Conservation (phyloP, 176 grass and related monocot species). For the Otatea glauca region DNA sequence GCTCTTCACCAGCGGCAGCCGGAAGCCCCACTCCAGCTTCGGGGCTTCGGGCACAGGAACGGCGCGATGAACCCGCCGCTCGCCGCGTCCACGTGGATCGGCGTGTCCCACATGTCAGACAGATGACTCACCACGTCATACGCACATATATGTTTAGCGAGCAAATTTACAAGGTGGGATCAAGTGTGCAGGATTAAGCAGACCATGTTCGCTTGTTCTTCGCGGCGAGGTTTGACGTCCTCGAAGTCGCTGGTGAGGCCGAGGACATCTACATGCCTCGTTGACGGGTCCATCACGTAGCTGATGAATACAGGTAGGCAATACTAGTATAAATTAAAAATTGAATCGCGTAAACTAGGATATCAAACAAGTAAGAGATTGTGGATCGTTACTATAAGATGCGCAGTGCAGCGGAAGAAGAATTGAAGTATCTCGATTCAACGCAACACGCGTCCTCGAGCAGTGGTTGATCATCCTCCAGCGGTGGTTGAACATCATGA, state of each 20-base stretch:
- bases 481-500: too few relatives aligned
- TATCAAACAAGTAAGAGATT: too few relatives aligned
- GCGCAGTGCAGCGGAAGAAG: too few relatives aligned
- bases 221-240: conserved; percentile 63
- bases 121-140: background rate
- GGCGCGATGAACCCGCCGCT: conserved; percentile 93
- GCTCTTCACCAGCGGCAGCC: conserved; percentile 83
- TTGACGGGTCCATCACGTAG: conserved; percentile 69
- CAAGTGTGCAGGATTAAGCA: background rate
- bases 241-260: conserved; percentile 91
- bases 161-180: background rate
- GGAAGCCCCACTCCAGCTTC: conserved; percentile 82
- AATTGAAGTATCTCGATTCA: too few relatives aligned
- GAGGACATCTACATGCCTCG: conserved; percentile 74
- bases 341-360: too few relatives aligned
- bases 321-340: too few relatives aligned
- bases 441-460: too few relatives aligned
- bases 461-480: too few relatives aligned
- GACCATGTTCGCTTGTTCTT: conserved; percentile 77
- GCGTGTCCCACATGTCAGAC: conserved; percentile 60
- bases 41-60: conserved; percentile 66
- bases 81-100: conserved; percentile 89
- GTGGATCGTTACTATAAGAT: too few relatives aligned
- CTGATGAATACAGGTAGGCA: too few relatives aligned
- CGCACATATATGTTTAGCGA: background rate